Evolutionary conservation across 2,329 filamentous ascomycete genomes (phyloP).

Genomic region (Cytospora paraplurivora): DNA sequence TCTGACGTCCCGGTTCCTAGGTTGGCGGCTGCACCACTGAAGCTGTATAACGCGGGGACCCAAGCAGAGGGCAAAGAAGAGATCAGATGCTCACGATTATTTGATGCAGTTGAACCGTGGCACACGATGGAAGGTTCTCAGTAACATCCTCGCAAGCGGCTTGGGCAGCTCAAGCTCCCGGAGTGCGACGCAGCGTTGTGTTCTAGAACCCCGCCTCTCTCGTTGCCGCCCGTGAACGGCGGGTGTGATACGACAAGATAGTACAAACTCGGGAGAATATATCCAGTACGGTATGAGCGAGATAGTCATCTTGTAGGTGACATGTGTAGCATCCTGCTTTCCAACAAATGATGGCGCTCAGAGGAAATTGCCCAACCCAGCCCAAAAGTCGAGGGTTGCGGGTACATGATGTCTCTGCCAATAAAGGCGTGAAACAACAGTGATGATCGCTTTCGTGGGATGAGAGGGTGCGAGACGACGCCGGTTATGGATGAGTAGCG

Average conservation of each 20-base stretch:
- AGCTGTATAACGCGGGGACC: neutral
- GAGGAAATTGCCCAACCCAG: neutral
- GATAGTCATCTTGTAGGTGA: neutral
- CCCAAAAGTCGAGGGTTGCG: neutral
- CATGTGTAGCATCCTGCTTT: neutral
- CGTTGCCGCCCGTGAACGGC: neutral
- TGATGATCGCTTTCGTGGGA: conserved; percentile 1
- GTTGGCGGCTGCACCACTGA: neutral
- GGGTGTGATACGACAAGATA: conserved; percentile 14
- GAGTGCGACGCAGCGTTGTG: conserved; percentile 6
- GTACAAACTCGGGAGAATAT: neutral
- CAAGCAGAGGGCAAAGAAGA: neutral
- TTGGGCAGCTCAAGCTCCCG: neutral
- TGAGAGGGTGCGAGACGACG: conserved; percentile 4
- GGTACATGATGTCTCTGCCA: neutral
- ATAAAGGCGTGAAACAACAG: neutral
- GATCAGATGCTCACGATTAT: conserved; percentile 19
- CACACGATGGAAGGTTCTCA: conserved; percentile 3
- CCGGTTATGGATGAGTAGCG: conserved; percentile 8
- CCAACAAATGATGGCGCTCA: neutral
- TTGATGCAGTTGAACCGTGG: conserved; percentile 1
- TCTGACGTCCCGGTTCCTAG: neutral
- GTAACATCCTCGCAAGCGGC: neutral
- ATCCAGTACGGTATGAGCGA: neutral
- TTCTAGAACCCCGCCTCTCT: conserved; percentile 2